These are phyloP conservation scores for Lecanicillium sp. DNA, from an alignment of 2,329 filamentous ascomycete genomes.

Conservation along the genomic window DNA sequence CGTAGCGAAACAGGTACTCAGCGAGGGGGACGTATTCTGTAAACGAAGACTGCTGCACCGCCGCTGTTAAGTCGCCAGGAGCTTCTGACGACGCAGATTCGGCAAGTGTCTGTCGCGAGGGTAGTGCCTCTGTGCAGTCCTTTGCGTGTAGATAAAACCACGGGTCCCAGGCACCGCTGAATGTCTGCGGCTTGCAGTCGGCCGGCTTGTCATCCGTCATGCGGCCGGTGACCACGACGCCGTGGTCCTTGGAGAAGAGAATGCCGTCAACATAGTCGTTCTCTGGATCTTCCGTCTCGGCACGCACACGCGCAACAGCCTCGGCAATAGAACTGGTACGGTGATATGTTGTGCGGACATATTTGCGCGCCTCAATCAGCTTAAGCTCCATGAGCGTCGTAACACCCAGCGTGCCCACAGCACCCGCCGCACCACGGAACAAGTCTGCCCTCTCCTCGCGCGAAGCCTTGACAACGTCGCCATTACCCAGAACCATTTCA, in stretches of 20 bases:
- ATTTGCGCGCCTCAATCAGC: conserved; percentile 51
- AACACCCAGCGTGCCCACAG: conserved; percentile 60
- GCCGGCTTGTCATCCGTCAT: conserved; percentile 45
- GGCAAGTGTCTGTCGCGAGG: conserved; percentile 12
- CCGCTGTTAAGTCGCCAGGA: too few relatives aligned
- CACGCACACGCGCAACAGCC: conserved; percentile 38
- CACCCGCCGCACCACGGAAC: conserved; percentile 57
- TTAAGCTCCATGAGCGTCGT: conserved; percentile 59
- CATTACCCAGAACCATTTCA: conserved; percentile 63
- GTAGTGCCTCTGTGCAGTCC: conserved; percentile 26
- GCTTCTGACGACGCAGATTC: too few relatives aligned
- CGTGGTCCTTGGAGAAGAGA: conserved; percentile 51
- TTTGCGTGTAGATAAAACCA: conserved; percentile 71
- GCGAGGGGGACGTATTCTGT: conserved; percentile 56
- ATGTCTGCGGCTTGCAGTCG: conserved; percentile 38
- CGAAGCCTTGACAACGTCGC: conserved; percentile 50
- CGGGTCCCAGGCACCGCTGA: conserved; percentile 53
- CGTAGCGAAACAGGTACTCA: conserved; percentile 71
- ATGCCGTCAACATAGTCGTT: conserved; percentile 71
- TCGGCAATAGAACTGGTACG: conserved; percentile 39
- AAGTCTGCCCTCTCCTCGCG: conserved; percentile 39
- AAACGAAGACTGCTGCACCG: conserved; percentile 15
- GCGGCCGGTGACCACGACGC: conserved; percentile 58
- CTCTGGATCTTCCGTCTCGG: conserved; percentile 31
- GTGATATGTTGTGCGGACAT: conserved; percentile 55